phyloP scores from a whole-genome alignment of 2,329 filamentous ascomycete species.

The Neonectria sp. region DNA sequence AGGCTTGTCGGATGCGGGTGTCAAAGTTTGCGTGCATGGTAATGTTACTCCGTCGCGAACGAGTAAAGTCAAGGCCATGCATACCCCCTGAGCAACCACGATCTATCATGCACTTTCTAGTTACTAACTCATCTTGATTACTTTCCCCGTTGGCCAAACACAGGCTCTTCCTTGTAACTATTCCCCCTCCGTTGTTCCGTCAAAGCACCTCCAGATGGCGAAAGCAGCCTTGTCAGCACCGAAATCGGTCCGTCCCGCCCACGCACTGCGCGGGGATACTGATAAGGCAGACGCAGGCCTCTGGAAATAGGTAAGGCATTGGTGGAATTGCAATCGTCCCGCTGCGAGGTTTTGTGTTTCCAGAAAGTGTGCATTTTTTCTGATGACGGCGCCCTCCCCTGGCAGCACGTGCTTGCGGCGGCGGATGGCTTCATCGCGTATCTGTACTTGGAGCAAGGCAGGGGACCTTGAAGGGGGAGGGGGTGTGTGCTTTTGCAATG shows the following conservation, averaged over 20 bases:
- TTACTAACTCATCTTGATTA: background rate
- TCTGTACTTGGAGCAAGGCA: background rate
- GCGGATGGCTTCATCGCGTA: constrained; percentile 22
- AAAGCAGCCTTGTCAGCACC: background rate
- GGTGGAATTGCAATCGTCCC: constrained; percentile 2
- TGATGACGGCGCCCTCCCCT: background rate
- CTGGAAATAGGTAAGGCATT: background rate
- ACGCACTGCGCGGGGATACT: background rate
- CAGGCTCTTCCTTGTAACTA: background rate
- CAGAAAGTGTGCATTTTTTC: background rate
- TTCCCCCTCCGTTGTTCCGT: background rate
- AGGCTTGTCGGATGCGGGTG: background rate
- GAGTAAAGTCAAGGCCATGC: background rate
- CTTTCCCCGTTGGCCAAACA: background rate
- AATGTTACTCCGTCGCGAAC: background rate
- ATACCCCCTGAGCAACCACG: background rate
- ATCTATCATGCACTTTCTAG: background rate
- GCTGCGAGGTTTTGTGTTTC: background rate
- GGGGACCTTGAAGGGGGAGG: background rate
- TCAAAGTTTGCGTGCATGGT: background rate
- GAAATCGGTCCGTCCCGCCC: background rate
- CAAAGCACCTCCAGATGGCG: background rate
- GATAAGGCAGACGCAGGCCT: background rate
- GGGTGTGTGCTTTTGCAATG: background rate
- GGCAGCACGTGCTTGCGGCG: constrained; percentile 24